phyloP scores from a whole-genome alignment of 352 stramenopile species.

The Phytophthora macrochlamydospora region DNA sequence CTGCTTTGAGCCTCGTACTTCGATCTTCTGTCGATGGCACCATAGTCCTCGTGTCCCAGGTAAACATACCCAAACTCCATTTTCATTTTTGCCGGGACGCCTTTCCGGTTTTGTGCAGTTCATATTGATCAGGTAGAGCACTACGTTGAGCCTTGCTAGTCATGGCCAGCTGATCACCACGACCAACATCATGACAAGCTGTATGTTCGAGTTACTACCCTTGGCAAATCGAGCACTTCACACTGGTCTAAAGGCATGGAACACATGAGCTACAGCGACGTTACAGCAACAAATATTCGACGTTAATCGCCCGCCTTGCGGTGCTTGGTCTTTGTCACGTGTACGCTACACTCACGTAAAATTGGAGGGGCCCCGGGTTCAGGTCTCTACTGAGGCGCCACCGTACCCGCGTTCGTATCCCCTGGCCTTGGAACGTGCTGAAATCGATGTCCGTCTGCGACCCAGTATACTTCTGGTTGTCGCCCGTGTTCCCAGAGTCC shows the following conservation, averaged over 20 bases:
- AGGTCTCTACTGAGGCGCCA: conserved; percentile 25
- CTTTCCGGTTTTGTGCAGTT: too few relatives aligned
- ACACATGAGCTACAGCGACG: conserved; percentile 12
- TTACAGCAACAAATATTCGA: conserved; percentile 7
- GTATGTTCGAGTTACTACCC: too few relatives aligned
- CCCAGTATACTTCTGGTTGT: conserved; percentile 25
- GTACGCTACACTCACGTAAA: conserved; percentile 44
- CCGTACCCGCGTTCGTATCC: conserved; percentile 23
- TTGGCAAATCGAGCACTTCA: too few relatives aligned
- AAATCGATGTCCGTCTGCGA: conserved; percentile 47
- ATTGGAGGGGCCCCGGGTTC: conserved; percentile 8
- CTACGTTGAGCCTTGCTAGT: too few relatives aligned
- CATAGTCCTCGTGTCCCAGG: too few relatives aligned
- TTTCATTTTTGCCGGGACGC: too few relatives aligned
- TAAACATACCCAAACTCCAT: too few relatives aligned
- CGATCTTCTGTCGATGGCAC: too few relatives aligned
- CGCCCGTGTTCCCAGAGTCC: conserved; percentile 2
- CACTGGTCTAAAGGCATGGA: neutral
- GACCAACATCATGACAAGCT: too few relatives aligned
- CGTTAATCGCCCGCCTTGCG: conserved; percentile 26
- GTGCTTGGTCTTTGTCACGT: conserved; percentile 36
- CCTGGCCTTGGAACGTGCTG: conserved; percentile 16
- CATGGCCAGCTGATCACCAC: too few relatives aligned
- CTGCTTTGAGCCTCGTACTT: too few relatives aligned
- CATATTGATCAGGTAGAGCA: too few relatives aligned